Evolutionary conservation across 2,329 filamentous ascomycete species (phyloP).

Genomic region (Fusarium annulatum): DNA sequence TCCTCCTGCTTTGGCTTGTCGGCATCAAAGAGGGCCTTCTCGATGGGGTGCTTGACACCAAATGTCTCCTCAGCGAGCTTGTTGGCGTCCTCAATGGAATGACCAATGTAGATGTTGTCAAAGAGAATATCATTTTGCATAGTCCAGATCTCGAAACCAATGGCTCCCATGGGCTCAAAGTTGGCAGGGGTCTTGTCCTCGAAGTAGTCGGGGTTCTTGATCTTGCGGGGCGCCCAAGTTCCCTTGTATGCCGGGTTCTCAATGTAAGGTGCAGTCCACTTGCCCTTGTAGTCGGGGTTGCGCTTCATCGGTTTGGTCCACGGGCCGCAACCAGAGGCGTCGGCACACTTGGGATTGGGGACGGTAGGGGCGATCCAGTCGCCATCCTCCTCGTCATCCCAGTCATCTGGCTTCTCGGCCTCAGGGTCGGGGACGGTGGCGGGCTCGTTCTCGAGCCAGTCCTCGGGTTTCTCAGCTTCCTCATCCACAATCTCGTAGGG

Average conservation of each 20-base stretch:
- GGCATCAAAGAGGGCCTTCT: constrained; percentile 82
- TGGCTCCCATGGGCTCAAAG: constrained; percentile 98
- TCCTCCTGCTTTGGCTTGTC: constrained; percentile 78
- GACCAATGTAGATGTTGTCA: constrained; percentile 99
- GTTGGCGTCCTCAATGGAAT: constrained; percentile 92
- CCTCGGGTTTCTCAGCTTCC: constrained; percentile 88
- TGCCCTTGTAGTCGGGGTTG: constrained; percentile 99
- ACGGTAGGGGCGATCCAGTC: constrained; percentile 94
- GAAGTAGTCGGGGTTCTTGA: constrained; percentile 94
- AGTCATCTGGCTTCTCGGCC: constrained; percentile 97
- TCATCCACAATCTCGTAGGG: constrained; percentile 96
- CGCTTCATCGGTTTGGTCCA: constrained; percentile 93
- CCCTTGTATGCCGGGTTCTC: constrained; percentile 99
- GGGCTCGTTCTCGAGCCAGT: constrained; percentile 95
- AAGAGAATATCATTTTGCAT: constrained; percentile 99
- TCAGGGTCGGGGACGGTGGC: constrained; percentile 88
- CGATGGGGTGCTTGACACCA: constrained; percentile 84
- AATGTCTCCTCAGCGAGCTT: constrained; percentile 91
- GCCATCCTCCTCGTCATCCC: constrained; percentile 99
- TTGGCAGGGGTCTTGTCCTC: constrained; percentile 97
- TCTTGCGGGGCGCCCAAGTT: constrained; percentile 92
- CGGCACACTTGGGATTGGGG: constrained; percentile 94
- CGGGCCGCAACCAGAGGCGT: constrained; percentile 91
- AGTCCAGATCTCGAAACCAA: constrained; percentile 99
- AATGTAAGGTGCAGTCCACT: constrained; percentile 92